Conservation (phyloP, 768 basidiomycete genomes). For the Atractiella rhizophila region DNA sequence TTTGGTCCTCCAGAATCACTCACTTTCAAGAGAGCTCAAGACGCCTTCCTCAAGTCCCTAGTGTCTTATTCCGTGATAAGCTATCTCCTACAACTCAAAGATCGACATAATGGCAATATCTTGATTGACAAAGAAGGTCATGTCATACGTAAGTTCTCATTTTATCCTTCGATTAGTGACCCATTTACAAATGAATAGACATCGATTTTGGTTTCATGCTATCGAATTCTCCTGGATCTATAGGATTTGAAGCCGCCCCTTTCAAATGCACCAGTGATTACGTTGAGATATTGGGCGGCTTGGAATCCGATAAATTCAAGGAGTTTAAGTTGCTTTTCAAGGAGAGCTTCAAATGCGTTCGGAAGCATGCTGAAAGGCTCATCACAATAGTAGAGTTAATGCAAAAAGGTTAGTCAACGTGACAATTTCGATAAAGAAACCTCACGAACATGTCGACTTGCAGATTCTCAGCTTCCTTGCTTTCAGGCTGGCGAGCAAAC, state of each 20-base stretch:
- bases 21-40: constrained; percentile 67
- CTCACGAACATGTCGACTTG: background rate
- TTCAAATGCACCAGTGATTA: constrained; percentile 93
- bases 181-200: constrained; percentile 21
- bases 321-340: constrained; percentile 73
- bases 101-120: constrained; percentile 96
- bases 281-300: constrained; percentile 77
- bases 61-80: constrained; percentile 79
- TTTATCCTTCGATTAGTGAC: background rate
- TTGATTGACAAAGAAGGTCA: constrained; percentile 85
- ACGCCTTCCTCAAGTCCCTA: constrained; percentile 35
- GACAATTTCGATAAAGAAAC: background rate
- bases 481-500: constrained; percentile 75
- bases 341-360: constrained; percentile 72
- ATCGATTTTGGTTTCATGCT: constrained; percentile 99
- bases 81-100: constrained; percentile 93
- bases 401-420: constrained; percentile 52
- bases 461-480: constrained; percentile 21
- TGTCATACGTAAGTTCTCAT: constrained; percentile 31
- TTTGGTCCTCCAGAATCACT: constrained; percentile 72
- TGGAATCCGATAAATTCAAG: constrained; percentile 42
- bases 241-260: constrained; percentile 96
- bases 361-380: constrained; percentile 90
- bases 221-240: constrained; percentile 84
- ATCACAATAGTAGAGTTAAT: constrained; percentile 86